A percentile compares a stretch with the other conserved stretches of the same genome.
phyloP scores from a whole-genome alignment of 2,329 filamentous ascomycete species.

The Fusarium concolor region DNA sequence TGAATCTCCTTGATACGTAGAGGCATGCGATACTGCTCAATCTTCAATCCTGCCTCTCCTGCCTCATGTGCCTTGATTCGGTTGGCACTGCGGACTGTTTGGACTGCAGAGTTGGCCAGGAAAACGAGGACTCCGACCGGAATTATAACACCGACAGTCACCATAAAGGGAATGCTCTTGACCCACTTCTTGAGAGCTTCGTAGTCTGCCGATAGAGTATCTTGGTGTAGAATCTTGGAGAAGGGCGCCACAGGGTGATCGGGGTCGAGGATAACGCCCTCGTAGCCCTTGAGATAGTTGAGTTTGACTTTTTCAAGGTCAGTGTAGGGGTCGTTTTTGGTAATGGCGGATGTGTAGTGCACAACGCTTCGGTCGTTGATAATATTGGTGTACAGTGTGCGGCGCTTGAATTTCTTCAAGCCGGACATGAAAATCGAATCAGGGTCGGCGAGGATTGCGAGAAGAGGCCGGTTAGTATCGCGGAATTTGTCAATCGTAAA shows the following conservation, averaged over 20 bases:
- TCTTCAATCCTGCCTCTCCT: constrained; percentile 74
- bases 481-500: constrained; percentile 90
- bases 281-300: constrained; percentile 80
- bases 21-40: constrained; percentile 79
- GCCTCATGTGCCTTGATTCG: constrained; percentile 82
- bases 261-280: constrained; percentile 79
- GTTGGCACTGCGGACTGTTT: constrained; percentile 78
- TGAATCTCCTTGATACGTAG: constrained; percentile 79
- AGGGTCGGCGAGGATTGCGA: constrained; percentile 84
- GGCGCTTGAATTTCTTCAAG: constrained; percentile 79
- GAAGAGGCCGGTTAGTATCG: constrained; percentile 81
- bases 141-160: constrained; percentile 76
- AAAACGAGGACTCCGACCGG: constrained; percentile 79
- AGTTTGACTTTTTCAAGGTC: constrained; percentile 75
- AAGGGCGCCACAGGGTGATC: constrained; percentile 67
- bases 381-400: constrained; percentile 86
- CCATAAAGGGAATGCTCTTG: constrained; percentile 69
- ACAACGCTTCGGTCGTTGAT: constrained; percentile 85
- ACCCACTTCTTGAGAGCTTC: constrained; percentile 53
- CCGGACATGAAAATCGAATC: constrained; percentile 87
- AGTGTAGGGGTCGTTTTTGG: constrained; percentile 80
- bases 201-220: constrained; percentile 50
- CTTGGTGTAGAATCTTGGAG: constrained; percentile 46
- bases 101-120: constrained; percentile 79
- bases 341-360: constrained; percentile 85